Conservation (phyloP, 768 basidiomycete species). For the Ramaria rubella region DNA sequence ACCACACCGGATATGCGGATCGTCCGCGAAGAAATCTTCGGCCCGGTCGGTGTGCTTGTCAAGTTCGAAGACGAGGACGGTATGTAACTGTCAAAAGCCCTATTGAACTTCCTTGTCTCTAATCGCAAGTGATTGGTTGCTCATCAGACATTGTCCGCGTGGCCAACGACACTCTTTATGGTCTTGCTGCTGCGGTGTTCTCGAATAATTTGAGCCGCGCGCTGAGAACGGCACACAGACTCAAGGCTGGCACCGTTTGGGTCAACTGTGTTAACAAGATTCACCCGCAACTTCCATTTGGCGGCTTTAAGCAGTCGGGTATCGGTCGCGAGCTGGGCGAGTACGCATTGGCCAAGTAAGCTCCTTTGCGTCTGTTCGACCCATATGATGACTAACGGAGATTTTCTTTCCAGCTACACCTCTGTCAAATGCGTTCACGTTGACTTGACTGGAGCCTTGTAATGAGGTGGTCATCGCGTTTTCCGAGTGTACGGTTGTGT, state of each 20-base stretch:
- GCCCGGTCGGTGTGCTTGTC: conserved; percentile 70
- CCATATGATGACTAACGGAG: not conserved
- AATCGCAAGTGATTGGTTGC: not conserved
- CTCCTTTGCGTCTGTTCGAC: conserved; percentile 12
- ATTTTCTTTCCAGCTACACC: conserved; percentile 41
- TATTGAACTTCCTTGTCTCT: not conserved
- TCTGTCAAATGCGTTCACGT: conserved; percentile 67
- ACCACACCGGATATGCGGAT: conserved; percentile 66
- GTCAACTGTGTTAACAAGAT: conserved; percentile 43
- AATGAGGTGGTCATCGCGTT: not conserved
- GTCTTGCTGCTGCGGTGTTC: conserved; percentile 85
- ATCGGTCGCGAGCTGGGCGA: conserved; percentile 78
- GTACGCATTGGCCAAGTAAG: conserved; percentile 60
- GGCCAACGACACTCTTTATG: conserved; percentile 86
- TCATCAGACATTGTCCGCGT: conserved; percentile 47
- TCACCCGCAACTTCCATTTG: conserved; percentile 63
- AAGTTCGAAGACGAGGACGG: conserved; percentile 61
- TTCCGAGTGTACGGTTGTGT: not conserved
- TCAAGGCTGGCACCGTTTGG: conserved; percentile 82
- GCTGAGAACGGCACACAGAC: conserved; percentile 58
- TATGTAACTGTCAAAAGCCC: conserved; percentile 4
- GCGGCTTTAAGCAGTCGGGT: conserved; percentile 80
- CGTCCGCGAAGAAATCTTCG: conserved; percentile 71
- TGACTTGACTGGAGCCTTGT: conserved; percentile 38
- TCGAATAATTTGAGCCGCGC: conserved; percentile 72